phyloP scores from a whole-genome alignment of 1,139 yeast genomes.

The Williopsis jadinii region DNA sequence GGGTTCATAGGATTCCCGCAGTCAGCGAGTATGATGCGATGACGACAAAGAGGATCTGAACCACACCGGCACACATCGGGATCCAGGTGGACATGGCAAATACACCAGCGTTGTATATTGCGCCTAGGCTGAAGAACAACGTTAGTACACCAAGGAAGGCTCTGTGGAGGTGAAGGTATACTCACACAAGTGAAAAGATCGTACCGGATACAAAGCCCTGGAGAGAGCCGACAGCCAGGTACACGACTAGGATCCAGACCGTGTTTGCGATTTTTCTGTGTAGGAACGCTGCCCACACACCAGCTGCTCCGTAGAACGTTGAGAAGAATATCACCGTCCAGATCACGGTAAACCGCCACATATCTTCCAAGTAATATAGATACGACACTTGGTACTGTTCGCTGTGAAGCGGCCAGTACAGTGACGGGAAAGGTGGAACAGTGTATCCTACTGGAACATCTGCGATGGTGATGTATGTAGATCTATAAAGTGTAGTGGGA shows the following conservation, averaged over 20 bases:
- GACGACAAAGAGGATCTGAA: constrained; percentile 59
- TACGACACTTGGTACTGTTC: constrained; percentile 42
- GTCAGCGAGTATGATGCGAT: constrained; percentile 56
- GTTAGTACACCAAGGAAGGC: not conserved
- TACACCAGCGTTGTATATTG: constrained; percentile 69
- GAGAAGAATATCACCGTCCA: constrained; percentile 75
- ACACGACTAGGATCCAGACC: constrained; percentile 37
- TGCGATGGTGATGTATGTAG: constrained; percentile 24
- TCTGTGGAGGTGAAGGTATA: not conserved
- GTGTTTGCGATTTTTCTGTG: constrained; percentile 36
- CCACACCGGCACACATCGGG: constrained; percentile 74
- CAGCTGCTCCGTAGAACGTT: constrained; percentile 59
- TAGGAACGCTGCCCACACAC: constrained; percentile 51
- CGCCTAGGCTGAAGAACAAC: constrained; percentile 28
- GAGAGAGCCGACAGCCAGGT: constrained; percentile 45
- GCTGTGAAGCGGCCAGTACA: constrained; percentile 59
- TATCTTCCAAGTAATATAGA: constrained; percentile 62
- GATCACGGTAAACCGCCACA: constrained; percentile 77
- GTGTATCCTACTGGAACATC: constrained; percentile 74
- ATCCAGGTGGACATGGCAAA: constrained; percentile 92
- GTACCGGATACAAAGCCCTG: constrained; percentile 72
- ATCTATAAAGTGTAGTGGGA: not conserved
- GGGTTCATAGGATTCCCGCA: constrained; percentile 31
- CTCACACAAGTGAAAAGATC: constrained; percentile 58
- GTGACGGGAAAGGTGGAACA: constrained; percentile 74